Evolutionary conservation across 164 flowering plant genomes (phyloP), one percentile per base, ranked within the genome.

Genomic region (Aristolochia contorta): DNA sequence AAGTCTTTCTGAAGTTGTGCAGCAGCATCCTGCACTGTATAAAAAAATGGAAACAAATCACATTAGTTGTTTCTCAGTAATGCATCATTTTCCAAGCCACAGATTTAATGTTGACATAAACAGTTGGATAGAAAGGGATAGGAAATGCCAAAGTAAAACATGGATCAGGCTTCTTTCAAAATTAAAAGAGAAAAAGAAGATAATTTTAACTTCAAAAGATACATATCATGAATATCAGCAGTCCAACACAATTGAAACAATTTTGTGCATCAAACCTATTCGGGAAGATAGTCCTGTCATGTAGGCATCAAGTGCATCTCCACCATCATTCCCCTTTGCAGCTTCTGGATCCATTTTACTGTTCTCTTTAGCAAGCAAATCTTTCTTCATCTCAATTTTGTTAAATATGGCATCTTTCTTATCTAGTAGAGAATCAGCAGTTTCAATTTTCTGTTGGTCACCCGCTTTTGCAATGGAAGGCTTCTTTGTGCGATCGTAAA

Each of bases 381-480:
- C 74, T 46, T 53, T 72, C 63, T 78, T 83, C 16, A 74, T 83
- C 66, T 84, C 87, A 59, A 91, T 89, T 76, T 91, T 78, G 67
- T 77, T 84, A 49, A 67, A 52, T 60, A 94, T 75, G 12, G 69
- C 79, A 27, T 89, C 96, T 75, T 82, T 87, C 84, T 89, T 94
- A 60, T 83, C 96, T 70, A 94, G 91, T 73, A 94, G 97, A 72
- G 84, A 69, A 65, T 87, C 97, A 59, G 93, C 93, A 45, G 99
- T 91, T 77, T 94, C 97, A 65, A 89, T 54, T 41, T 86, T 63
- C 62, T 75, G 80, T 43, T 51, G 74, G 52, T 84, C 90, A 63
- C 73, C 80, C 61, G 54, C 64, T 72, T 78, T 83, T 47, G 67
- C 66, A 16, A 32, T 66, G 16, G 80, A 63, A 23, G 73, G 63